Evolutionary conservation across 495 filamentous ascomycete genomes (phyloP).

Genomic region (Xylaria palmicola): DNA sequence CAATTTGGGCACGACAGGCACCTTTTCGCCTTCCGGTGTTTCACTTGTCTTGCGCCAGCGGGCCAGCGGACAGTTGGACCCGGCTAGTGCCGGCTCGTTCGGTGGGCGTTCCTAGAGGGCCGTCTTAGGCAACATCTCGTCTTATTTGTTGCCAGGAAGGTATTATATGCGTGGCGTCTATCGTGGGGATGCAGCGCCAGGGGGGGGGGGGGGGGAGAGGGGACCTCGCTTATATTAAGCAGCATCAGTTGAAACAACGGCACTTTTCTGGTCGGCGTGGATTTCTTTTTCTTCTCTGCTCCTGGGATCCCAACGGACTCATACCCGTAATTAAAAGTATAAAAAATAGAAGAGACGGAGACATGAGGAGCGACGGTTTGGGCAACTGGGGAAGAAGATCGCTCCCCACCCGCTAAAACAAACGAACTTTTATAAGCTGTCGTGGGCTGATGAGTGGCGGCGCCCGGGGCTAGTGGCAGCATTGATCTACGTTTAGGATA

Average conservation of each 20-base stretch:
- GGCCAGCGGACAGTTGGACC: not conserved
- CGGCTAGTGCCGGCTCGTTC: not conserved
- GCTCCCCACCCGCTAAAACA: not conserved
- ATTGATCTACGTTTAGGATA: conserved; percentile 14
- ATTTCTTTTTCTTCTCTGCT: conserved; percentile 1
- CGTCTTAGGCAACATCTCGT: not conserved
- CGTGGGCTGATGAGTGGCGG: not conserved
- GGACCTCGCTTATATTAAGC: conserved; percentile 6
- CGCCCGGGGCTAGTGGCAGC: not conserved
- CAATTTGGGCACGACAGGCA: too few relatives aligned
- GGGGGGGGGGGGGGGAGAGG: not conserved
- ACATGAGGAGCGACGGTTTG: too few relatives aligned
- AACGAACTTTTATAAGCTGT: conserved; percentile 5
- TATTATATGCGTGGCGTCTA: not conserved
- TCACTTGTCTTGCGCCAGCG: conserved; percentile 1
- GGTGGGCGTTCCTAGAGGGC: conserved; percentile 3
- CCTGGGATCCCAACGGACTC: not conserved
- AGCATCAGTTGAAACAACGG: conserved; percentile 11
- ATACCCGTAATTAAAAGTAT: not conserved
- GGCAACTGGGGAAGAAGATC: not conserved
- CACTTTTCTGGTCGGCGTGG: not conserved
- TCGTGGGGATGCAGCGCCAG: not conserved
- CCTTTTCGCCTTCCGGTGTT: conserved; percentile 5
- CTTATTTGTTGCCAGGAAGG: not conserved
- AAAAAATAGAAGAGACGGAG: not conserved